Conservation (phyloP, 2,329 filamentous ascomycete species). For the Delphinella strobiligena region DNA sequence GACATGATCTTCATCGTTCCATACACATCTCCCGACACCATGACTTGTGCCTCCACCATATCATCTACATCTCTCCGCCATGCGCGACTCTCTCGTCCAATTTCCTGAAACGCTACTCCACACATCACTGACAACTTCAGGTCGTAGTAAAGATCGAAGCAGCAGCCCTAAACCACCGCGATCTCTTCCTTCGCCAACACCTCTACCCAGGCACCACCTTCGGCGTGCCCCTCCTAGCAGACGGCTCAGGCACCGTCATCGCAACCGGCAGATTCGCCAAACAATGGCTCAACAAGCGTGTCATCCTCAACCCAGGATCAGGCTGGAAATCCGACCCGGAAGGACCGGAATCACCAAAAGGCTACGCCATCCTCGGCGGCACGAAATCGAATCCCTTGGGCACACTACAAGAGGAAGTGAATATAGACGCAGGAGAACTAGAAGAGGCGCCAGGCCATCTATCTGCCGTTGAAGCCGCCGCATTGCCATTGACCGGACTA, state of each 20-base stretch:
- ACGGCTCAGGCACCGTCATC: slow-evolving; percentile 67
- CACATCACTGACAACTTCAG: slow-evolving; percentile 34
- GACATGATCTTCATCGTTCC: too few species aligned
- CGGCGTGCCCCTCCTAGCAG: slow-evolving; percentile 64
- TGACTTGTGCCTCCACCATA: too few species aligned
- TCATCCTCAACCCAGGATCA: slow-evolving; percentile 65
- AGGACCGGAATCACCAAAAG: slow-evolving; percentile 55
- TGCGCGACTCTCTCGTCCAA: too few species aligned
- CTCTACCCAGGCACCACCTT: slow-evolving; percentile 82
- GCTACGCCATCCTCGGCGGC: slow-evolving; percentile 57
- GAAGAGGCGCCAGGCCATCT: slow-evolving; percentile 67
- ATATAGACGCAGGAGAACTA: slow-evolving; percentile 58
- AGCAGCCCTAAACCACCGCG: slow-evolving; percentile 84
- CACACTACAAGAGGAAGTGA: slow-evolving; percentile 61
- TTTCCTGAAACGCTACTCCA: not conserved
- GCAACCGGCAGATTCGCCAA: slow-evolving; percentile 46
- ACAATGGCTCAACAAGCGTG: slow-evolving; percentile 51
- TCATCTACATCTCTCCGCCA: too few species aligned
- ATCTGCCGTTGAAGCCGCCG: slow-evolving; percentile 61
- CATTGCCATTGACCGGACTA: slow-evolving; percentile 71
- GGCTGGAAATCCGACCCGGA: slow-evolving; percentile 63
- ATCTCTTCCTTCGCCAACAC: slow-evolving; percentile 86
- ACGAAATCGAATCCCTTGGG: slow-evolving; percentile 54
- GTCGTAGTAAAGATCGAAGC: slow-evolving; percentile 66
- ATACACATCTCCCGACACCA: too few species aligned